These are phyloP conservation scores for Penicillium bialowiezense DNA, from an alignment of 495 filamentous ascomycete genomes.

Conservation along the genomic window DNA sequence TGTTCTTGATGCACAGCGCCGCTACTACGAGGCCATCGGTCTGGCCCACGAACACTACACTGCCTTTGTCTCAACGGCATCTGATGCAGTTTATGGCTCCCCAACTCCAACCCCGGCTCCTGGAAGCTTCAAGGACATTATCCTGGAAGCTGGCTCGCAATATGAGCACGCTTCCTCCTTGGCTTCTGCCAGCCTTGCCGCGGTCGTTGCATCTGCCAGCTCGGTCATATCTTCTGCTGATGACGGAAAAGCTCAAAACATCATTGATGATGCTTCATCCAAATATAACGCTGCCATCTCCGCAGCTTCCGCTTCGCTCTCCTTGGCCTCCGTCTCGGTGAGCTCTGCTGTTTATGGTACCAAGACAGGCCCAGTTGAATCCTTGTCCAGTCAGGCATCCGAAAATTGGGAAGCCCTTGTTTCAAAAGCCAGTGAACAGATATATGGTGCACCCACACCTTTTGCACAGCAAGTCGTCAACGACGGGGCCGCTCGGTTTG, in stretches of 20 bases:
- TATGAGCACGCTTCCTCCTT: constrained; percentile 45
- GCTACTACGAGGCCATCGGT: constrained; percentile 76
- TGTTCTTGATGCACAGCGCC: constrained; percentile 60
- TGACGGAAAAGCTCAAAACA: constrained; percentile 35
- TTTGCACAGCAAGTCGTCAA: constrained; percentile 54
- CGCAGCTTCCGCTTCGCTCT: constrained; percentile 44
- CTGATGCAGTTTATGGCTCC: constrained; percentile 51
- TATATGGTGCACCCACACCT: constrained; percentile 72
- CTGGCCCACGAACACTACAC: constrained; percentile 75
- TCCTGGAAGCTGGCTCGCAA: constrained; percentile 46
- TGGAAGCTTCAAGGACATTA: constrained; percentile 27
- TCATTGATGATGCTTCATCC: constrained; percentile 48
- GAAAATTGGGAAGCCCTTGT: constrained; percentile 67
- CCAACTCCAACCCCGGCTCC: constrained; percentile 43
- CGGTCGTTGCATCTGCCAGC: constrained; percentile 44
- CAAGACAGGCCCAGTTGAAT: constrained; percentile 41
- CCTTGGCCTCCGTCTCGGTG: constrained; percentile 54
- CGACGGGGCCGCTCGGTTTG: constrained; percentile 57
- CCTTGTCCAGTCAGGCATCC: constrained; percentile 50
- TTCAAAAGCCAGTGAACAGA: constrained; percentile 62
- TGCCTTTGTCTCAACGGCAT: constrained; percentile 67
- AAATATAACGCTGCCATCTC: constrained; percentile 46
- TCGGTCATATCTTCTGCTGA: constrained; percentile 42
- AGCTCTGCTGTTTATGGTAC: constrained; percentile 43
- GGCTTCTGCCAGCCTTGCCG: constrained; percentile 49